Conservation (phyloP, 352 stramenopile species). For the Globisporangium splendens region DNA sequence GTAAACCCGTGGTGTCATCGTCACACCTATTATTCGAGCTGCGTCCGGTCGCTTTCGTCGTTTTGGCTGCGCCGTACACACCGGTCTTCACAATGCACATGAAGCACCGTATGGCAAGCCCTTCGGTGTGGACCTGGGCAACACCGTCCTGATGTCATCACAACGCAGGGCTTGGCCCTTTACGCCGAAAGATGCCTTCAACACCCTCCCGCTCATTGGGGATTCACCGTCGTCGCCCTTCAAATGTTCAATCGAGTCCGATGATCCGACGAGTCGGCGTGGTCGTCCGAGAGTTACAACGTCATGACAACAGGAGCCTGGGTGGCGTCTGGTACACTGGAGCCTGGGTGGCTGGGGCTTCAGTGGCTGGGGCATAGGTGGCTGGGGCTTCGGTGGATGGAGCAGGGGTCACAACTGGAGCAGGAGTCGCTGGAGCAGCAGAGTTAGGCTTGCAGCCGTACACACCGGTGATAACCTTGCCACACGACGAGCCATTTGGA, state of each 20-base stretch:
- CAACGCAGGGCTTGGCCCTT: slow-evolving; percentile 16
- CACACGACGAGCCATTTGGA: slow-evolving; percentile 38
- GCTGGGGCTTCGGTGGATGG: background rate
- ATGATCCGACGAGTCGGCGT: background rate
- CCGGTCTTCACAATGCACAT: slow-evolving; percentile 16
- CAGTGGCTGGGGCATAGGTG: background rate
- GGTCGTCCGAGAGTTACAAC: background rate
- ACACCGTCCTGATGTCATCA: slow-evolving; percentile 9
- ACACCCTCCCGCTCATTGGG: slow-evolving; percentile 14
- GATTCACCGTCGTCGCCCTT: background rate
- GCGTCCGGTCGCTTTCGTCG: background rate
- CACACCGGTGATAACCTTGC: slow-evolving; percentile 30
- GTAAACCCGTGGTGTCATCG: slow-evolving; percentile 6
- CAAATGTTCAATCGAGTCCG: background rate
- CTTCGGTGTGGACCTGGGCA: slow-evolving; percentile 19
- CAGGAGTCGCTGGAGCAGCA: background rate
- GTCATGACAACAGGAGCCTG: background rate
- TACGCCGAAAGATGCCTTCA: slow-evolving; percentile 19
- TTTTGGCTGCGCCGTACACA: slow-evolving; percentile 22
- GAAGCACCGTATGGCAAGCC: slow-evolving; percentile 15
- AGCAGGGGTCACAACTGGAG: background rate
- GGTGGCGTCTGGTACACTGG: background rate
- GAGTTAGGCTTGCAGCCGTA: slow-evolving; percentile 44
- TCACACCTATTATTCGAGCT: no score
- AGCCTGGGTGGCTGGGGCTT: background rate